Evolutionary conservation across 2,329 filamentous ascomycete species (phyloP), one percentile per base, ranked within the genome.

Genomic region (Trematosphaeria pertusa): DNA sequence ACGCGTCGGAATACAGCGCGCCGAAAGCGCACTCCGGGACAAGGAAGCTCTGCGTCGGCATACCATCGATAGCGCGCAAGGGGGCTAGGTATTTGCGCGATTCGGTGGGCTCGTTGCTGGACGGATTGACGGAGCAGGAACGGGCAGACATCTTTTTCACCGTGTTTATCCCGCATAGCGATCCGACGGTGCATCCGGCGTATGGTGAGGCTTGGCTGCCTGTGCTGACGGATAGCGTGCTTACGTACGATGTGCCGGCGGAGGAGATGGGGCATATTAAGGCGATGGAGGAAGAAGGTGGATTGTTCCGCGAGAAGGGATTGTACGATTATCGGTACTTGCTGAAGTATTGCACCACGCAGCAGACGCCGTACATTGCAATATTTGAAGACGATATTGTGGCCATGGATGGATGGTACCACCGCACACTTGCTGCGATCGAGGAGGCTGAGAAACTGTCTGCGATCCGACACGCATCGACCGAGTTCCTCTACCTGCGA

Each of bases 331-430:
- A 78, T 50, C 65, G 58, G 7, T 73, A 74, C 34, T 52, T 78
- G 19, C 52, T 79, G 19, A 67, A 73, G 37, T 65, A 67, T 9
- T 79, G 77, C 55, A 50, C 67, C 18, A 59, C 61, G 20, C 62
- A 64, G 5, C 65, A 65, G 15, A 65, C 75, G 6, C 67, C 70
- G 2, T 77, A 77, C 50, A 67, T 75, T 28, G 61, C 69, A 5
- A 73, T 80, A 30, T 54, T 80, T 4, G 77, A 80, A 52, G 77
- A 79, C 50, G 77, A 79, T 52, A 67, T 73, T 3, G 43, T 80
- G 4, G 75, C 74, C 24, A 68, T 75, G 54, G 74, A 77, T 38
- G 76, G 76, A 10, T 79, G 78, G 77, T 77, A 73, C 51, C 63
- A 73, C 37, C 70, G 74, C 4, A 73, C 72, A 0, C 59, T 73